Evolutionary conservation across 2,329 filamentous ascomycete genomes (phyloP).

Genomic region (Corniculantispora saksenae): DNA sequence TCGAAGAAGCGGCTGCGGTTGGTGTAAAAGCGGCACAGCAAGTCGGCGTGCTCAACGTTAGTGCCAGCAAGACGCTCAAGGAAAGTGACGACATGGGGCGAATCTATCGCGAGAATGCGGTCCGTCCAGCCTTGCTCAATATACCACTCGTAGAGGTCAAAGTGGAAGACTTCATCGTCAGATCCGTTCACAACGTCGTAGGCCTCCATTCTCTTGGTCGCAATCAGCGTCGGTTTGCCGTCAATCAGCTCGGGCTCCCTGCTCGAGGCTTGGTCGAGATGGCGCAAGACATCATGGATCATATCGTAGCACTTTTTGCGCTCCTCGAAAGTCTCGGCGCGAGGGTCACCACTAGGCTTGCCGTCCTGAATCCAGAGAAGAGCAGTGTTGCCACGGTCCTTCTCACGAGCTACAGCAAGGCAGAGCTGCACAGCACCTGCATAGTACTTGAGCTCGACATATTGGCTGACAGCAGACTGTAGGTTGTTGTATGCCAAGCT

Average conservation of each 20-base stretch:
- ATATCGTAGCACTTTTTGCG: conserved; percentile 82
- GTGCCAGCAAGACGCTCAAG: conserved; percentile 73
- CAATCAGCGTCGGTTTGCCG: conserved; percentile 72
- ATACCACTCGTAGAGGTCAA: conserved; percentile 98
- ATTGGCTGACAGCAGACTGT: conserved; percentile 74
- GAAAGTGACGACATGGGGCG: conserved; percentile 83
- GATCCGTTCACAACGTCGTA: conserved; percentile 88
- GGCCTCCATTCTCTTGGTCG: conserved; percentile 81
- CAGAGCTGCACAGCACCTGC: conserved; percentile 90
- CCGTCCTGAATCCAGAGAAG: conserved; percentile 86
- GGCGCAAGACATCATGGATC: conserved; percentile 78
- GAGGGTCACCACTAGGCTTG: conserved; percentile 68
- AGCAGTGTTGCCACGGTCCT: conserved; percentile 84
- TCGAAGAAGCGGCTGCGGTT: conserved; percentile 82
- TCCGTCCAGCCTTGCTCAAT: conserved; percentile 81
- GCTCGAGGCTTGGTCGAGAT: conserved; percentile 71
- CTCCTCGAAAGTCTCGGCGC: conserved; percentile 66
- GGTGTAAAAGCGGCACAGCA: conserved; percentile 90
- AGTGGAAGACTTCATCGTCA: conserved; percentile 91
- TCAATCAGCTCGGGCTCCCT: conserved; percentile 73
- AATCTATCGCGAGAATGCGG: conserved; percentile 80
- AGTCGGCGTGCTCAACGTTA: conserved; percentile 77
- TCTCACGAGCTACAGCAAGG: conserved; percentile 78
- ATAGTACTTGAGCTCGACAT: conserved; percentile 81
- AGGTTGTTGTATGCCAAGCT: conserved; percentile 81